Evolutionary conservation across 2,329 filamentous ascomycete species (phyloP), one percentile per base, ranked within the genome.

Genomic region (Trichoderma sp.): DNA sequence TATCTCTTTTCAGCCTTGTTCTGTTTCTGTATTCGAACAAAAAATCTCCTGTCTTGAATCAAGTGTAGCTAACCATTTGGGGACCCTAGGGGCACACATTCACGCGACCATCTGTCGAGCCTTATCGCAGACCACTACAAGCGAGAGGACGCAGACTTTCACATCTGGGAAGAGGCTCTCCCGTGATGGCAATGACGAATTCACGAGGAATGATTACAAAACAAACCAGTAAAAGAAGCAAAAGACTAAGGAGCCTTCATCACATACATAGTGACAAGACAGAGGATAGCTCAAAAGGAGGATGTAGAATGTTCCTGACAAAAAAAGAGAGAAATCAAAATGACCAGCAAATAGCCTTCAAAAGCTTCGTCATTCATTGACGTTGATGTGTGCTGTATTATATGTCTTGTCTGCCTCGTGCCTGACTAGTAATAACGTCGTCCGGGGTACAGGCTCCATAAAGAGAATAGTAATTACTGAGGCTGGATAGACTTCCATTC

Each of bases 101-200:
- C 89, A 21, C 88, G 88, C 68, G 90, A 90, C 67, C 91, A 92
- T 76, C 81, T 93, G n/a, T 91, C 91, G 68, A 85, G 88, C 71
- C 88, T 93, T 70, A 89, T 93, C 53, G 87, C 87, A 53, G 91
- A 94, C 76, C 91, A 94, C 77, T 93, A 94, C 79, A 89, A 91
- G 72, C 83, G 85, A 31, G 90, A 93, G 76, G 91, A 94, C 74
- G 87, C 91, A 67, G 88, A 89, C 73, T 87, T 89, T 71, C 83
- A 87, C 71, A 77, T 84, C 11, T 82, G 80, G 76, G 81, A 77
- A 62, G 81, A 78, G 69, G 74, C 75, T 57, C 75, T 77, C 27
- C 70, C 71, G 71, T 72, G 72, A 73, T 59, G 65, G 63, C 33
- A 60, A 47, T 35, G 62, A 63, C 21, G 33, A 58, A 33, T 37